Evolutionary conservation across 2,329 filamentous ascomycete species (phyloP).

Genomic region (Penicillium griseofulvum): DNA sequence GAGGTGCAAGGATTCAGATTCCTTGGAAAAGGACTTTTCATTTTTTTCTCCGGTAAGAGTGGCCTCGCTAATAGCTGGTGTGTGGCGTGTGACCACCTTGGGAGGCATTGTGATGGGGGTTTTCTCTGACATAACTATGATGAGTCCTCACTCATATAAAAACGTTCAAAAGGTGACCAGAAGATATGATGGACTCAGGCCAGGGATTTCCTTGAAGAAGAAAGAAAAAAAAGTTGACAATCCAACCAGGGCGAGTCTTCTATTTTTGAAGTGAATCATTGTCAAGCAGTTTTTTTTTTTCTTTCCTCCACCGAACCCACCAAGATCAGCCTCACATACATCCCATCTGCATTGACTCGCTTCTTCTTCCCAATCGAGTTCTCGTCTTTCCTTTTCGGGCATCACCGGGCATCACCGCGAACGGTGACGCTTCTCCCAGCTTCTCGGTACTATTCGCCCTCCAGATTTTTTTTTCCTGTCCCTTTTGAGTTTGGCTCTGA

Average conservation of each 20-base stretch:
- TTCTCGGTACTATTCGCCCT: background rate
- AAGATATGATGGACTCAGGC: background rate
- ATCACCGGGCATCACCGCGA: background rate
- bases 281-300: background rate
- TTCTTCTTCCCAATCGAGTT: background rate
- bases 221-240: slow-evolving; percentile 15
- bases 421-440: background rate
- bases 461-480: background rate
- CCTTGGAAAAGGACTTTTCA: slow-evolving; percentile 13
- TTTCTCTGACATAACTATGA: slow-evolving; percentile 22
- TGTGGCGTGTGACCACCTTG: background rate
- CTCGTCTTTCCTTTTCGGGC: background rate
- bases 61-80: slow-evolving; percentile 14
- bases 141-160: background rate
- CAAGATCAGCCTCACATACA: slow-evolving; percentile 2
- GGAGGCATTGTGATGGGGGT: slow-evolving; percentile 10
- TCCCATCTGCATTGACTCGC: background rate
- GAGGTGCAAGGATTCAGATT: slow-evolving; percentile 5
- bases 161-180: slow-evolving; percentile 22
- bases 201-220: background rate
- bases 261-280: slow-evolving; percentile 6
- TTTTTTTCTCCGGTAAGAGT: slow-evolving; percentile 20
- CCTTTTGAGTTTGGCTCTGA: background rate
- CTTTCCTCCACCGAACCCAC: background rate
- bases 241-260: slow-evolving; percentile 12